Conservation (phyloP, 2,329 filamentous ascomycete species). For the Cercospora janseana region DNA sequence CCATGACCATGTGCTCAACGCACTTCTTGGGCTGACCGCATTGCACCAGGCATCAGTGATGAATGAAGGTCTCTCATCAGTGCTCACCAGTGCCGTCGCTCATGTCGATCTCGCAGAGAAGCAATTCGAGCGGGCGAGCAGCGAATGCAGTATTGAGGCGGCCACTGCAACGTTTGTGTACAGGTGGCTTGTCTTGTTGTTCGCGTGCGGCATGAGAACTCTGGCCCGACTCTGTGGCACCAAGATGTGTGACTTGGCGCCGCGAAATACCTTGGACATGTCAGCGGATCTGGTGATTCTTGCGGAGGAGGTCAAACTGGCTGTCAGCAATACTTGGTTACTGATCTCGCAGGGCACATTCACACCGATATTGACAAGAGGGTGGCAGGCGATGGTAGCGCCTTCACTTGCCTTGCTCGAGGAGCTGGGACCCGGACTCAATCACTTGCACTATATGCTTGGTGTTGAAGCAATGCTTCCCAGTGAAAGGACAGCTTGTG, state of each 20-base stretch:
- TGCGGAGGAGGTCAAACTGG: constrained; percentile 30
- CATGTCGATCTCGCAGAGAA: constrained; percentile 35
- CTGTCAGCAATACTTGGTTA: constrained; percentile 30
- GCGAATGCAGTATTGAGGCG: constrained; percentile 26
- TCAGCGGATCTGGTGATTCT: constrained; percentile 33
- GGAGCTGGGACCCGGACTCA: constrained; percentile 33
- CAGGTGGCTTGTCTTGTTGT: constrained; percentile 33
- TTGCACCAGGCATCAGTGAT: constrained; percentile 33
- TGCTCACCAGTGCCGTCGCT: constrained; percentile 32
- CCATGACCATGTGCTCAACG: constrained; percentile 34
- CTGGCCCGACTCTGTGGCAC: no score
- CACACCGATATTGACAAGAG: constrained; percentile 31
- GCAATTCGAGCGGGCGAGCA: constrained; percentile 26
- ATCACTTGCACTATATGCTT: constrained; percentile 37
- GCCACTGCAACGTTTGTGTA: constrained; percentile 34
- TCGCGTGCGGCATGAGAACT: no score
- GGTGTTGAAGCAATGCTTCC: constrained; percentile 33
- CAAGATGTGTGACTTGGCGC: constrained; percentile 26
- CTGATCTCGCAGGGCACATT: constrained; percentile 35
- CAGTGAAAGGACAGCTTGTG: constrained; percentile 30
- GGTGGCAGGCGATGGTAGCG: constrained; percentile 24
- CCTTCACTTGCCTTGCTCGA: constrained; percentile 26
- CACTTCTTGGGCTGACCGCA: constrained; percentile 33
- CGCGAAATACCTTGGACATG: constrained; percentile 32
- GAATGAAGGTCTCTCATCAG: constrained; percentile 25